Percentiles rank a stretch among this genome's conserved stretches.
Evolutionary conservation across 2,329 filamentous ascomycete species (phyloP).

Genomic region (Kalmusia sp.): DNA sequence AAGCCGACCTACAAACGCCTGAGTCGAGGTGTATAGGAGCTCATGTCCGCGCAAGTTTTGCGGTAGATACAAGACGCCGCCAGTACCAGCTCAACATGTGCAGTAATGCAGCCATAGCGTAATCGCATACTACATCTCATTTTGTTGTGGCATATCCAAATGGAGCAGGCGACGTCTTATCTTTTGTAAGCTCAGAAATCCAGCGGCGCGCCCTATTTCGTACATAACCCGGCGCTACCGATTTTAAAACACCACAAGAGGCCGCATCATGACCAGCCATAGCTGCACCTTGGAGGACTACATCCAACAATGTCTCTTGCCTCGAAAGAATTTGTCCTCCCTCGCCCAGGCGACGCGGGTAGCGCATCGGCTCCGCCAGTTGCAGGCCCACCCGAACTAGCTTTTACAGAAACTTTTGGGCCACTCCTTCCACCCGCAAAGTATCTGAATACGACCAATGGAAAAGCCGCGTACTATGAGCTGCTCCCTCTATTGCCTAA

Average conservation of each 20-base stretch:
- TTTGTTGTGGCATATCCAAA: too few relatives aligned
- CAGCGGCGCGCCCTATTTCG: neutral
- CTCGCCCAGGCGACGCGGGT: constrained; percentile 29
- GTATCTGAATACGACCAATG: constrained; percentile 41
- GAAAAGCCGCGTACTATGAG: constrained; percentile 52
- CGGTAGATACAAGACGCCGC: too few relatives aligned
- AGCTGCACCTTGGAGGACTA: too few relatives aligned
- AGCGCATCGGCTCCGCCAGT: constrained; percentile 30
- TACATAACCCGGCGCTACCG: neutral
- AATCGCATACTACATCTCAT: too few relatives aligned
- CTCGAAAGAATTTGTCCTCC: constrained; percentile 23
- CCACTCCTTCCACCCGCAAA: constrained; percentile 47
- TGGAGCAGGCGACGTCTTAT: neutral
- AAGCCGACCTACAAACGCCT: too few relatives aligned
- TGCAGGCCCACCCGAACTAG: constrained; percentile 45
- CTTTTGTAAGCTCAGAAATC: neutral
- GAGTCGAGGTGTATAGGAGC: too few relatives aligned
- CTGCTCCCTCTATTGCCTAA: constrained; percentile 46
- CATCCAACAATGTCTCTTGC: constrained; percentile 4
- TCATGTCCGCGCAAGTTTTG: too few relatives aligned
- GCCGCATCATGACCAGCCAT: neutral
- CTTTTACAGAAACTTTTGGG: constrained; percentile 49
- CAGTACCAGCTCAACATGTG: too few relatives aligned
- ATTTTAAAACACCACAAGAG: neutral
- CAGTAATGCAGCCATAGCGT: too few relatives aligned